phyloP scores from a whole-genome alignment of 352 stramenopile species.

The Thraustotheca clavata region DNA sequence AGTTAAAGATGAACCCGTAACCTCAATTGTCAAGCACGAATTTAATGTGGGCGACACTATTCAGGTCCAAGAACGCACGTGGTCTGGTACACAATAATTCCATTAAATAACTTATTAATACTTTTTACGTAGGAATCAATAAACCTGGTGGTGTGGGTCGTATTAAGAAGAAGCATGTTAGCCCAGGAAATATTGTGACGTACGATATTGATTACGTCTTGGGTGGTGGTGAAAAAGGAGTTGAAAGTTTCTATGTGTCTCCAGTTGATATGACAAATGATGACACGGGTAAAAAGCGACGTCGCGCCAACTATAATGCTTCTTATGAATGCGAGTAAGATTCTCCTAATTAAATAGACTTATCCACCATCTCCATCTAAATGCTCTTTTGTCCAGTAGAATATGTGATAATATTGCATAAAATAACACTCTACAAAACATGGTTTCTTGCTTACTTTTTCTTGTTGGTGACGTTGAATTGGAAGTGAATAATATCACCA shows the following conservation, averaged over 20 bases:
- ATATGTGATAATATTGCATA: no score
- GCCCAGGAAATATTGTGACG: constrained; percentile 22
- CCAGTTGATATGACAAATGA: not conserved
- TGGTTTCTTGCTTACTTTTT: constrained; percentile 52
- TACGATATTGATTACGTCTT: constrained; percentile 70
- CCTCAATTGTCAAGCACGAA: constrained; percentile 4
- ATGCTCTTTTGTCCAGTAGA: no score
- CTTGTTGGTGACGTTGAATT: constrained; percentile 88
- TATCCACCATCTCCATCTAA: no score
- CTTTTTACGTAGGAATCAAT: constrained; percentile 32
- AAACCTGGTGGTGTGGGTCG: constrained; percentile 62
- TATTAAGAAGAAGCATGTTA: constrained; percentile 37
- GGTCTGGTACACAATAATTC: constrained; percentile 26
- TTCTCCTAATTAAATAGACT: no score
- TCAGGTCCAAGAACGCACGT: constrained; percentile 41
- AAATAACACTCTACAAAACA: no score
- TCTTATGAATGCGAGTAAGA: not conserved
- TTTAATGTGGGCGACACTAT: constrained; percentile 51
- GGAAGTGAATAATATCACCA: constrained; percentile 89
- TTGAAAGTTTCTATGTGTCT: constrained; percentile 43
- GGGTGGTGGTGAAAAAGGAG: constrained; percentile 39
- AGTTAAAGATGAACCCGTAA: not conserved
- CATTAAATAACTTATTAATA: not conserved
- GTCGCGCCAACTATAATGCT: not conserved
- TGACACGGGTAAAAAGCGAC: not conserved